Percentiles rank a stretch among this genome's conserved stretches.
Evolutionary conservation across 352 stramenopile species (phyloP).

Genomic region (Phytophthora cajani): DNA sequence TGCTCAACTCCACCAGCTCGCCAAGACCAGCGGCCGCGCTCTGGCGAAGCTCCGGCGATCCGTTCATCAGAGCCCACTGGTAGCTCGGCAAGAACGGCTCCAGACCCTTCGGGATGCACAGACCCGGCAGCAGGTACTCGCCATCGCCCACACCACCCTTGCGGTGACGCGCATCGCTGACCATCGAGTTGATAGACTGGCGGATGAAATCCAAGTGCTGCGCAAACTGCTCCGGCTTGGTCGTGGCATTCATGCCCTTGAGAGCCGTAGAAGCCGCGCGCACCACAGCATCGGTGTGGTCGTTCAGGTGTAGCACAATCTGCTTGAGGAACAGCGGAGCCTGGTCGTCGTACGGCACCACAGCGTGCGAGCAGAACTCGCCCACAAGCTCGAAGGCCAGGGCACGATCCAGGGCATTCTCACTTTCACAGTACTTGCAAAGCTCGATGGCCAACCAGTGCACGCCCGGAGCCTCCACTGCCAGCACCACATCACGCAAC

Average conservation of each 20-base stretch:
- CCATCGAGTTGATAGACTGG: constrained; percentile 97
- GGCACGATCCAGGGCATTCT: constrained; percentile 85
- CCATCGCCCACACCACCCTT: constrained; percentile 90
- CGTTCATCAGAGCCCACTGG: constrained; percentile 98
- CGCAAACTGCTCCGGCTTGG: constrained; percentile 93
- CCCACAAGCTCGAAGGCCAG: constrained; percentile 93
- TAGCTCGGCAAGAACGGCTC: constrained; percentile 98
- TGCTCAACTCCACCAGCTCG: constrained; percentile 96
- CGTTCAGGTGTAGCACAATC: constrained; percentile 96
- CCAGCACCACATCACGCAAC: constrained; percentile 80
- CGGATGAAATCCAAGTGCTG: constrained; percentile 98
- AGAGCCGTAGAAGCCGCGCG: constrained; percentile 91
- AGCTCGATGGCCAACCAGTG: constrained; percentile 96
- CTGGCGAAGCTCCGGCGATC: constrained; percentile 86
- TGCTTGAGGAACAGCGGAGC: constrained; percentile 96
- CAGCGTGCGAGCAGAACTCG: constrained; percentile 89
- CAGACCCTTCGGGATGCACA: constrained; percentile 90
- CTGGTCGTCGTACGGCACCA: constrained; percentile 92
- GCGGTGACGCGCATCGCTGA: constrained; percentile 94
- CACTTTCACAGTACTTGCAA: constrained; percentile 94
- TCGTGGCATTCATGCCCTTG: constrained; percentile 90
- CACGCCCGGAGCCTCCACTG: constrained; percentile 90
- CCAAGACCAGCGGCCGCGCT: constrained; percentile 95
- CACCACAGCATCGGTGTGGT: constrained; percentile 91
- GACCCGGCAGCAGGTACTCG: constrained; percentile 80